A percentile compares a stretch with the other conserved stretches of the same genome.
Evolutionary conservation across 1,284 basidiomycete species (phyloP).

Genomic region (Prillingera fragicola): DNA sequence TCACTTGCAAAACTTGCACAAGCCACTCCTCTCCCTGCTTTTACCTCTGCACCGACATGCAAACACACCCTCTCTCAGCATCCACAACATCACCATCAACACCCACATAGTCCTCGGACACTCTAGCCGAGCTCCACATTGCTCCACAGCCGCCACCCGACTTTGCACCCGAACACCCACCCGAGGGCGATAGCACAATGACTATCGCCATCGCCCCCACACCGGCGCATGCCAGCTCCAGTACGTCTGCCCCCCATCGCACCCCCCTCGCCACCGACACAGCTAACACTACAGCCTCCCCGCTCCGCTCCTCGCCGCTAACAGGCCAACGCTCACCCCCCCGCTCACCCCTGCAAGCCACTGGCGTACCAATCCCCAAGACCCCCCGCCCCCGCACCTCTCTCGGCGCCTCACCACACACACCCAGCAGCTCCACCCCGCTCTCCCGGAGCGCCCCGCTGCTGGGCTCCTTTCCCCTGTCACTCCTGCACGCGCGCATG

Average conservation of each 20-base stretch:
- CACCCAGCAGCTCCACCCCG: conserved; percentile 17
- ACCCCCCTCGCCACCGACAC: neutral
- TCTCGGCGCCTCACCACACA: neutral
- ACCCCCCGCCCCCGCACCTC: neutral
- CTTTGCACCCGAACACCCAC: too few species aligned
- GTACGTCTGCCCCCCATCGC: neutral
- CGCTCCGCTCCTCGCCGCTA: conserved; percentile 5
- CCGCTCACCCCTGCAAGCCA: neutral
- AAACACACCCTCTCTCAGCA: too few species aligned
- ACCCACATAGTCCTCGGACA: too few species aligned
- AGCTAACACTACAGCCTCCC: conserved; percentile 1
- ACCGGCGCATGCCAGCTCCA: conserved; percentile 5
- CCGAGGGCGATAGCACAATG: too few species aligned
- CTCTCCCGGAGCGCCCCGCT: conserved; percentile 41
- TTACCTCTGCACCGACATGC: too few species aligned
- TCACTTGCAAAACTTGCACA: too few species aligned
- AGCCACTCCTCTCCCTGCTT: too few species aligned
- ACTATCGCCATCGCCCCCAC: conserved; percentile 10
- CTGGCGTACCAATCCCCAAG: neutral
- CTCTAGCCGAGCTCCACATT: too few species aligned
- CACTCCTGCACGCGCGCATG: conserved; percentile 41
- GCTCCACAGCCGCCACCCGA: too few species aligned
- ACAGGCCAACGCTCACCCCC: neutral
- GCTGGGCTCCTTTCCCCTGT: conserved; percentile 39
- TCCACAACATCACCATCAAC: too few species aligned